Evolutionary conservation across 148 eudicot species (phyloP), one percentile per base, ranked within the genome.

Genomic region (Chenopodium berlandieri): DNA sequence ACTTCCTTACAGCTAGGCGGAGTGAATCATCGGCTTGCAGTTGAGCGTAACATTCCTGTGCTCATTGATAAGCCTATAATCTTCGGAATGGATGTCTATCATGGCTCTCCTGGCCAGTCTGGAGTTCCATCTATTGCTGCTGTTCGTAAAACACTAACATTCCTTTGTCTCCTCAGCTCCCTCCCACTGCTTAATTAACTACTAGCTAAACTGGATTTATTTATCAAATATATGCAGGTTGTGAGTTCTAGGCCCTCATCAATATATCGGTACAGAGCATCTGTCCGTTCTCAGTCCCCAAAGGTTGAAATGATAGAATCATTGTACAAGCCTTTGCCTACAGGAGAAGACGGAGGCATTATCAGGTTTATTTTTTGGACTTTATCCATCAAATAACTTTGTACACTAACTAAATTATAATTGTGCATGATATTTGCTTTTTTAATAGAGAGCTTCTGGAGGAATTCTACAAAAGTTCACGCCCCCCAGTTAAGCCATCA

Each of bases 261-360:
- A 19, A 86, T 93, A 34, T 93, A 92, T 54, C 87, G 89, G 7
- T 90, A 93, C 80, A 84, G 94, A 65, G 97, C 95, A 5, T 91
- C 88, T 64, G 91, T 93, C 0, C 88, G 91, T 22, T 82, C 97
- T 0, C 97, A 91, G 83, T 88, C 95, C 19, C 89, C 95, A 2
- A 89, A 89, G 72, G 89, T 93, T 25, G 92, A 93, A 66, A 93
- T 93, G 93, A 88, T 91, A 2, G 95, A 91, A 63, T 82, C 87
- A 2, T 82, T 93, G 0, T 91, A 82, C 78, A 89, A 91, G 81
- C 92, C 86, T 22, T 86, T 76, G 27, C 56, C 89, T 0, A 89
- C 81, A 12, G 77, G 56, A 19, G 75, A 88, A 13, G 97, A 93
- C 83, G 83, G 82, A 13, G 94, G 97, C 46, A 93, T 93, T 11